Evolutionary conservation across 441 rosid species (phyloP), one percentile per base, ranked within the genome.

Genomic region (Lepidium campestre): DNA sequence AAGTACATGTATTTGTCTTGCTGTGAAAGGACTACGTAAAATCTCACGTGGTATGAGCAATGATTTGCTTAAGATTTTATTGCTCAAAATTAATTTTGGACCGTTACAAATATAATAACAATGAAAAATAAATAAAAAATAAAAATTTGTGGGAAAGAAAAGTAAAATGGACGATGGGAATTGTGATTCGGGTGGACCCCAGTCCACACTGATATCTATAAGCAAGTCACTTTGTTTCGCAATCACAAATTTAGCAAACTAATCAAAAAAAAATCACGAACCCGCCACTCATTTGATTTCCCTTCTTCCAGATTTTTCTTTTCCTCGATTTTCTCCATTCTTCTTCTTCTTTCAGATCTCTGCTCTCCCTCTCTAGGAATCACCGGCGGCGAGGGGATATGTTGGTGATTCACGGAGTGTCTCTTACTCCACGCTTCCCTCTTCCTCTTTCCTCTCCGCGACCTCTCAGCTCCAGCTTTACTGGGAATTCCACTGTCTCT

Each of bases 401-500:
- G 77, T 65, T 74, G 70, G 65, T 68, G 49, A 56, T 74, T 55
- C 65, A 68, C 29, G 70, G 74, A 67, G 70, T 74, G 18, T 47
- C 48, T 44, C 18, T 73, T 36, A 67, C 77, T 74, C 74, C 77
- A 44, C 50, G 67, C 36, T 73, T 73, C 32, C 50, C 76, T 50
- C 68, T 73, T 60, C 58, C 73, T 54, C 62, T 49, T 64, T 58
- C 67, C 20, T 50, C 56, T 34, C 20, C 46, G 13, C 77, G 70
- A 74, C 25, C 62, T 66, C 15, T 61, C 69, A 65, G 7, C 23
- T 42, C 37, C 25, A 18, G 69, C 70, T 81, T 78, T 73, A 71
- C 57, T 70, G 86, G 79, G 71, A 71, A 61, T 48, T 47, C 77
- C 13, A 42, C 44, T 36, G 63, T 78, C 47, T 76, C 94, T 5